Evolutionary conservation across 306 rosid genomes (phyloP).

Genomic region (Begonia loranthoides): DNA sequence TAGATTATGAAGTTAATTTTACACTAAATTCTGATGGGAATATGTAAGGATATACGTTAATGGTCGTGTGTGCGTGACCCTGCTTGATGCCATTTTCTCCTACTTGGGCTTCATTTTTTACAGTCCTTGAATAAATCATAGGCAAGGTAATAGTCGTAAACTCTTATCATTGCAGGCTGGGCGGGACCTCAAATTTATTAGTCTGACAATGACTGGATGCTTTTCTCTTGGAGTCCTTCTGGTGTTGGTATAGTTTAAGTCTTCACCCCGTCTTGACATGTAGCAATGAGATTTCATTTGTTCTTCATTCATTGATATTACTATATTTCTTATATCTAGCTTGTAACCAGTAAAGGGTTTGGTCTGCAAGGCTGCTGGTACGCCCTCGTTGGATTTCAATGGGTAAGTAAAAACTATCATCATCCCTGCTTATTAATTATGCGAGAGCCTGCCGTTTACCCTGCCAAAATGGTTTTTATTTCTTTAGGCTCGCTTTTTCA

Average conservation of each 20-base stretch:
- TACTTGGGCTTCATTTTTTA: background rate
- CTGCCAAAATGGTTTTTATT: background rate
- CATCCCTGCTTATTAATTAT: conserved; percentile 1
- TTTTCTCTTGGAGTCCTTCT: conserved; percentile 43
- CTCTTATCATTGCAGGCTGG: conserved; percentile 53
- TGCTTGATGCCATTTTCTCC: no score
- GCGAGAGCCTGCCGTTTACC: background rate
- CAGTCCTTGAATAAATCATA: background rate
- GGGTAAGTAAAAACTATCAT: conserved; percentile 50
- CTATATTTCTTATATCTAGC: conserved; percentile 21
- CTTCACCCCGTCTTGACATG: conserved; percentile 1
- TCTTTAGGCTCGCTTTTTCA: conserved; percentile 18
- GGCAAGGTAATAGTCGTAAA: background rate
- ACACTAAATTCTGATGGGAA: no score
- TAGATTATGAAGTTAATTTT: no score
- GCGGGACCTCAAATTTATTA: conserved; percentile 62
- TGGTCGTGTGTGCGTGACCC: no score
- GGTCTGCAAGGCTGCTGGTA: conserved; percentile 76
- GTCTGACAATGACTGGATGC: conserved; percentile 76
- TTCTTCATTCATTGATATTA: conserved; percentile 5
- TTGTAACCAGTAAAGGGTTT: conserved; percentile 41
- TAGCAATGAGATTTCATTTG: background rate
- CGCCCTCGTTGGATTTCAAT: conserved; percentile 60
- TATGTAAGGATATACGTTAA: no score
- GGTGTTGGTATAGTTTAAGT: conserved; percentile 29